These are phyloP conservation scores for Pythium aristosporum DNA, from an alignment of 352 stramenopile species.

Conservation along the genomic window DNA sequence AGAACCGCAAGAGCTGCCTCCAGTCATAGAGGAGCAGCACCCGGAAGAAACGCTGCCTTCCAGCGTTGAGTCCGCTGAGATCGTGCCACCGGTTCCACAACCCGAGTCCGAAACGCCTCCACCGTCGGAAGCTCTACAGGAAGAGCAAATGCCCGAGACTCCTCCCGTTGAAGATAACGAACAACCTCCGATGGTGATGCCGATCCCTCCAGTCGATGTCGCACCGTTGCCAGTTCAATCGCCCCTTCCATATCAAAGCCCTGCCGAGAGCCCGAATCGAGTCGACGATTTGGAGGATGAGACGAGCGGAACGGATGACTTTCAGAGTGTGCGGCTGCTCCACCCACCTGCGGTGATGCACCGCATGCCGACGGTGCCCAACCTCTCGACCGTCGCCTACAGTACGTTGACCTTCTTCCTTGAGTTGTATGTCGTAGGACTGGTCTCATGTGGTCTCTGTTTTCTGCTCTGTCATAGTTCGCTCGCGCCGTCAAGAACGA, in stretches of 20 bases:
- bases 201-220: background rate
- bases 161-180: background rate
- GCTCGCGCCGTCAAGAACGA: conserved; percentile 34
- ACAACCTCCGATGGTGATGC: background rate
- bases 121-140: conserved; percentile 1
- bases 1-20: background rate
- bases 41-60: conserved; percentile 19
- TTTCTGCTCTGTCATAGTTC: conserved; percentile 15
- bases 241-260: too few species aligned
- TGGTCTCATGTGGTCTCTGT: background rate
- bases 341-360: conserved; percentile 17
- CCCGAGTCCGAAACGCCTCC: conserved; percentile 16
- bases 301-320: conserved; percentile 4
- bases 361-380: conserved; percentile 31
- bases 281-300: conserved; percentile 6
- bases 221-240: background rate
- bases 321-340: background rate
- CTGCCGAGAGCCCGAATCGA: background rate
- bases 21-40: background rate
- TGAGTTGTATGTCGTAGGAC: background rate
- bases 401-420: conserved; percentile 14
- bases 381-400: conserved; percentile 25
- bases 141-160: background rate
- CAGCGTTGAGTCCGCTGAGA: conserved; percentile 1
- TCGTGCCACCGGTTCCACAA: background rate